A percentile compares a stretch with the other conserved stretches of the same genome.
Conservation (phyloP, 345 rosid species). For the Brassica juncea region DNA sequence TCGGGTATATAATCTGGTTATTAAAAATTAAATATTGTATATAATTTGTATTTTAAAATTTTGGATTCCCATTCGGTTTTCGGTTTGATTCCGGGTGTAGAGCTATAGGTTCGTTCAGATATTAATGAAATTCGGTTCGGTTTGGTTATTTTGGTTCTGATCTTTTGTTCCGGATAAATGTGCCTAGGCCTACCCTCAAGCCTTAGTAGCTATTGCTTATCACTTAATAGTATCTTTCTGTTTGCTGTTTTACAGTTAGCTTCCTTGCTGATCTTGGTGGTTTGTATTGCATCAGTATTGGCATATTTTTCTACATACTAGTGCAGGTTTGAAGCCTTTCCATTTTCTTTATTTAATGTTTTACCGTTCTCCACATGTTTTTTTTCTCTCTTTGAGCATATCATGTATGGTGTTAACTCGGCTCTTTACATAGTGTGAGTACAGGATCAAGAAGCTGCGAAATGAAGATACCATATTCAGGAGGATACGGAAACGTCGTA, state of each 20-base stretch:
- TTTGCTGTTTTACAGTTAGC: slow-evolving; percentile 66
- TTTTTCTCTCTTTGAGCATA: neutral
- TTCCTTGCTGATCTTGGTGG: slow-evolving; percentile 99
- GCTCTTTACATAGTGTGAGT: slow-evolving; percentile 62
- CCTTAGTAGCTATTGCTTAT: neutral
- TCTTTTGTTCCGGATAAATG: no score
- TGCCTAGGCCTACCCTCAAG: neutral
- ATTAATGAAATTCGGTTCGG: no score
- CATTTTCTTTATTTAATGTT: slow-evolving; percentile 15
- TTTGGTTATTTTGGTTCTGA: no score
- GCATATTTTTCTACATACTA: slow-evolving; percentile 83
- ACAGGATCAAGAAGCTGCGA: slow-evolving; percentile 75
- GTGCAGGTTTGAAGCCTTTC: slow-evolving; percentile 65
- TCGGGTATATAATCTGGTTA: no score
- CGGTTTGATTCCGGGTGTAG: no score
- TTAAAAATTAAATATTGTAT: no score
- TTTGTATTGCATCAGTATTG: slow-evolving; percentile 88
- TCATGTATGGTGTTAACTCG: slow-evolving; percentile 30
- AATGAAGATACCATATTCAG: slow-evolving; percentile 76
- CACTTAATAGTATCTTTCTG: neutral
- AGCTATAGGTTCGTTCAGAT: no score
- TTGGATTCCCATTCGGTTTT: no score
- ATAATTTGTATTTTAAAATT: no score
- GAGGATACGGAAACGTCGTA: slow-evolving; percentile 62
- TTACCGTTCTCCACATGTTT: neutral